Percentiles rank a stretch among this genome's conserved stretches.
Evolutionary conservation across 306 rosid species (phyloP).

Genomic region (Hylodesmum podocarpum): DNA sequence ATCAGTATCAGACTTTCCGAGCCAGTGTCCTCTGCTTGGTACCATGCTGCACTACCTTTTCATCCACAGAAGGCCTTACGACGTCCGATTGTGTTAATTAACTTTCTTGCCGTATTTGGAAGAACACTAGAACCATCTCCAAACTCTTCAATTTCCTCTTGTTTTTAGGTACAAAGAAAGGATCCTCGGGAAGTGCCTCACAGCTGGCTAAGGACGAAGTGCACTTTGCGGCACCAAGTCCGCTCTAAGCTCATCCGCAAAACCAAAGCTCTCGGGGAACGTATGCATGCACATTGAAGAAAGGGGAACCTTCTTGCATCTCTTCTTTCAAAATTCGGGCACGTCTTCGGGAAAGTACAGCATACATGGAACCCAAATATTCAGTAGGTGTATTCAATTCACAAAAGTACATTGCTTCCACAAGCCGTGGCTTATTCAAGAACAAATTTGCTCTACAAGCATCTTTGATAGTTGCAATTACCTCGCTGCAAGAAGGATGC

Average conservation of each 20-base stretch:
- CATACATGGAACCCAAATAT: slow-evolving; percentile 83
- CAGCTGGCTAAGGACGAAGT: slow-evolving; percentile 91
- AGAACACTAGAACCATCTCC: slow-evolving; percentile 95
- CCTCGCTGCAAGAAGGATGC: slow-evolving; percentile 74
- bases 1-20: slow-evolving; percentile 84
- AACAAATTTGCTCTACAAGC: slow-evolving; percentile 82
- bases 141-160: slow-evolving; percentile 90
- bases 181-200: slow-evolving; percentile 86
- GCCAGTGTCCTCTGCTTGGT: slow-evolving; percentile 92
- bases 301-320: slow-evolving; percentile 96
- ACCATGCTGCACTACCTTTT: slow-evolving; percentile 88
- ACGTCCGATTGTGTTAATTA: slow-evolving; percentile 67
- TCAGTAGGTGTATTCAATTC: slow-evolving; percentile 77
- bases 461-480: slow-evolving; percentile 77
- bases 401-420: slow-evolving; percentile 94
- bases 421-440: slow-evolving; percentile 81
- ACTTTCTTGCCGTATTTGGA: slow-evolving; percentile 90
- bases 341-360: slow-evolving; percentile 84
- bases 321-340: slow-evolving; percentile 81
- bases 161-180: slow-evolving; percentile 89
- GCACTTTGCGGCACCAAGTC: slow-evolving; percentile 91
- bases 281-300: slow-evolving; percentile 90
- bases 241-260: slow-evolving; percentile 83
- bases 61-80: slow-evolving; percentile 89
- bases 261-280: slow-evolving; percentile 94